Evolutionary conservation across 768 basidiomycete genomes (phyloP).

Genomic region (Hemileccinum rubropunctum): DNA sequence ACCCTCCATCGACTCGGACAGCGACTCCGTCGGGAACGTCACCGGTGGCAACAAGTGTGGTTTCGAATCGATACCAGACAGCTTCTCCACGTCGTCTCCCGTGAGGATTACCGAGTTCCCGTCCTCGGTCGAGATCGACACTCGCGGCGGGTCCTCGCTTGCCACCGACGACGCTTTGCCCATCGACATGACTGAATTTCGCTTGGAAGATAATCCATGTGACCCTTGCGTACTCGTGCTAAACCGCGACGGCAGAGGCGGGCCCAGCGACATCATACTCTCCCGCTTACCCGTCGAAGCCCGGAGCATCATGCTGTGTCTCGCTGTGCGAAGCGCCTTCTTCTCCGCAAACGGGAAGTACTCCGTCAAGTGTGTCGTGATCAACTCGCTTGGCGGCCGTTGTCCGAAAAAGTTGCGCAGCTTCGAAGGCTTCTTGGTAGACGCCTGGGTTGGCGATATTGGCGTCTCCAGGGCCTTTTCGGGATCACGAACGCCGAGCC

Average conservation of each 20-base stretch:
- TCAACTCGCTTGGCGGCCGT: constrained; percentile 95
- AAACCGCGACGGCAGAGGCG: constrained; percentile 38
- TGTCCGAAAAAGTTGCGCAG: constrained; percentile 97
- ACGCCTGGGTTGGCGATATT: constrained; percentile 44
- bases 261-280: constrained; percentile 44
- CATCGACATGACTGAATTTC: constrained; percentile 34
- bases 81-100: constrained; percentile 42
- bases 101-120: constrained; percentile 64
- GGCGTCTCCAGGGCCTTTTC: constrained; percentile 61
- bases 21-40: constrained; percentile 71
- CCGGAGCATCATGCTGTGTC: constrained; percentile 81
- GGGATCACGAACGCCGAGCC: constrained; percentile 83
- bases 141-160: constrained; percentile 57
- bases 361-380: constrained; percentile 89
- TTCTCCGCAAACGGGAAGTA: constrained; percentile 95
- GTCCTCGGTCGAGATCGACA: constrained; percentile 75
- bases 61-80: constrained; percentile 28
- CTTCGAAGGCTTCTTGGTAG: constrained; percentile 55
- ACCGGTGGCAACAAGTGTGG: constrained; percentile 76
- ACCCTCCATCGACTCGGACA: constrained; percentile 75
- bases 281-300: constrained; percentile 48
- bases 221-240: constrained; percentile 35
- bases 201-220: constrained; percentile 48
- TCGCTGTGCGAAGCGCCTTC: constrained; percentile 83
- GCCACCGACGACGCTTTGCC: constrained; percentile 33